A percentile compares a stretch with the other conserved stretches of the same genome.
Evolutionary conservation across 257 asterid genomes (phyloP).

Genomic region (Solanum pennellii): DNA sequence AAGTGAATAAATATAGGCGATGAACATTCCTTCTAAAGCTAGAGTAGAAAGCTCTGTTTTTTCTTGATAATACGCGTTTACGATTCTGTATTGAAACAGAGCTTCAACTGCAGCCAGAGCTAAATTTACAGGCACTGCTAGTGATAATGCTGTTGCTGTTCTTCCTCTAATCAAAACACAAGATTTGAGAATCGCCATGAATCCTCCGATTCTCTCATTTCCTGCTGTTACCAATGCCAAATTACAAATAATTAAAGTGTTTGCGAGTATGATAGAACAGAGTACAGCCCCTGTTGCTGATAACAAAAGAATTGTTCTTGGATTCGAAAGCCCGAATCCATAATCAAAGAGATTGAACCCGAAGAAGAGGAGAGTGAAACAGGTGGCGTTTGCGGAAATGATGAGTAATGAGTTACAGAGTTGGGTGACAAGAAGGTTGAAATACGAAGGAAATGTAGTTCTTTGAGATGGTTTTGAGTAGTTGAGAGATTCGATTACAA

Average conservation of each 20-base stretch:
- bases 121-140: constrained; percentile 29
- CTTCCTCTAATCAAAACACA: constrained; percentile 33
- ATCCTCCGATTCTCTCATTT: constrained; percentile 34
- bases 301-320: constrained; percentile 5
- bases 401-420: constrained; percentile 34
- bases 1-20: constrained; percentile 41
- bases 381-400: constrained; percentile 42
- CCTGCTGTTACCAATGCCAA: constrained; percentile 44
- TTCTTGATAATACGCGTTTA: constrained; percentile 11
- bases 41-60: background rate
- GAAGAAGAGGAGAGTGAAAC: constrained; percentile 26
- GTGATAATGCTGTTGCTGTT: constrained; percentile 41
- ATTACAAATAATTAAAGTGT: constrained; percentile 37
- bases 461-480: background rate
- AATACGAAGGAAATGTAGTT: background rate
- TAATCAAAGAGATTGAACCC: constrained; percentile 24
- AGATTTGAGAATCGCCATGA: constrained; percentile 32
- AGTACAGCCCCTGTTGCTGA: constrained; percentile 31
- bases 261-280: constrained; percentile 40
- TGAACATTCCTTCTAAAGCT: constrained; percentile 37
- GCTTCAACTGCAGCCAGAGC: constrained; percentile 46
- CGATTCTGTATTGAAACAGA: constrained; percentile 48
- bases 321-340: constrained; percentile 19
- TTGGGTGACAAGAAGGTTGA: constrained; percentile 28
- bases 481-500: constrained; percentile 20